Base-by-base conservation (phyloP, 352 stramenopile genomes). In the Phytophthora syringae region DNA sequence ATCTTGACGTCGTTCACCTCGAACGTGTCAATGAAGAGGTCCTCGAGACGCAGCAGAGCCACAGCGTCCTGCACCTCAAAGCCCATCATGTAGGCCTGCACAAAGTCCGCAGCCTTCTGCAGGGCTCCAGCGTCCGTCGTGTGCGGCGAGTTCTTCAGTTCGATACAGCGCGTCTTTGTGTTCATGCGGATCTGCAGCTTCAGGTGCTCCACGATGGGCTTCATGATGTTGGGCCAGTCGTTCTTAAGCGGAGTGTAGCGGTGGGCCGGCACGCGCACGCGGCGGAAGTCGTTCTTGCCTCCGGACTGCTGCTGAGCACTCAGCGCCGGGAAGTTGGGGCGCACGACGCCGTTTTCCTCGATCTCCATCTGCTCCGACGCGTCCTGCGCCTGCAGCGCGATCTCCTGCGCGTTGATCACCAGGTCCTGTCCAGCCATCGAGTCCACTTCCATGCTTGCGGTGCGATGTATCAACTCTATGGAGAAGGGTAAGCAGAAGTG, bases 101-200 rank as follows among this genome's bases (percentile, higher is more conserved):
- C 92, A 68, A 99, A 99, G 84, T 99, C 97, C 0, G 93, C 93
- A 24, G 88, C 96, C 69, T 99, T 99, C 77, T 99, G 97, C 36
- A 99, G 76, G 32, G 95, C 92, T 24, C 94, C 96, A 5, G 88
- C 75, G 71, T 99, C 97, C 30, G 95, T 79, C 24, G 97, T 99
- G 63, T 98, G 84, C 43, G 85, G 75, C 40, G 95, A 99, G 67
- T 98, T 95, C 77, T 97, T 97, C 69, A 99, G 90, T 79, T 99
- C 98, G 10, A 99, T 98, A 70, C 89, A 99, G 42, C 97, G 86
- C 54, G 96, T 98, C 82, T 99, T 99, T 32, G 96, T 98, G 82
- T 99, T 99, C 90, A 99, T 99, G 53, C 97, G 89, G 60, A 99
- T 98, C 71, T 96, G 90, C 42, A 99, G 86, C 74, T 98, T 98